phyloP scores from a whole-genome alignment of 2,329 filamentous ascomycete genomes.

The Zymoseptoria passerinii region DNA sequence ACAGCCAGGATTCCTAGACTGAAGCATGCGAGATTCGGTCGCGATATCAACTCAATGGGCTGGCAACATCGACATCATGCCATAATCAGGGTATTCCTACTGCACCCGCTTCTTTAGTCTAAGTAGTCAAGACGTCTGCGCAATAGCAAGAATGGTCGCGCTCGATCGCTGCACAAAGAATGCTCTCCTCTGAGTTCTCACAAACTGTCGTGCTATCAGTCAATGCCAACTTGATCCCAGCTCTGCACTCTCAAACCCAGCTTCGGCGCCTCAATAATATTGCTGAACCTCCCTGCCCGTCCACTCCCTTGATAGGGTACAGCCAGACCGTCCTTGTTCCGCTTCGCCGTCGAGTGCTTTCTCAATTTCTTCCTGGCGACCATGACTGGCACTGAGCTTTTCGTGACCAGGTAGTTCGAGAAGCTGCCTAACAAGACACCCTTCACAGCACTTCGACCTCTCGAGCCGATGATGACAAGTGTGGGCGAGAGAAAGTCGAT shows the following conservation, averaged over 20 bases:
- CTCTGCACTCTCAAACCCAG: conserved; percentile 26
- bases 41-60: no score
- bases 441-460: conserved; percentile 85
- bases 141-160: neutral
- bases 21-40: no score
- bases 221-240: conserved; percentile 31
- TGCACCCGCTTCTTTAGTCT: neutral
- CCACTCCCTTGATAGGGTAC: conserved; percentile 27
- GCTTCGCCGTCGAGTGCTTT: conserved; percentile 55
- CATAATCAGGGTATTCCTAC: no score
- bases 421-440: conserved; percentile 93
- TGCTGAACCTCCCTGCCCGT: conserved; percentile 23
- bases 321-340: conserved; percentile 26
- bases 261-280: conserved; percentile 28
- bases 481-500: conserved; percentile 90
- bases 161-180: no score
- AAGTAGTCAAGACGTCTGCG: neutral
- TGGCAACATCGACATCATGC: no score
- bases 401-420: conserved; percentile 93
- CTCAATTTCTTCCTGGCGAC: conserved; percentile 83
- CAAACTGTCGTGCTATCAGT: conserved; percentile 10
- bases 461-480: conserved; percentile 83
- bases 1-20: no score
- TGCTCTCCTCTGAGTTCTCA: no score
- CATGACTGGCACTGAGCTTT: conserved; percentile 96